Conservation (phyloP, 106 monocot species). For the Allium sativum region DNA sequence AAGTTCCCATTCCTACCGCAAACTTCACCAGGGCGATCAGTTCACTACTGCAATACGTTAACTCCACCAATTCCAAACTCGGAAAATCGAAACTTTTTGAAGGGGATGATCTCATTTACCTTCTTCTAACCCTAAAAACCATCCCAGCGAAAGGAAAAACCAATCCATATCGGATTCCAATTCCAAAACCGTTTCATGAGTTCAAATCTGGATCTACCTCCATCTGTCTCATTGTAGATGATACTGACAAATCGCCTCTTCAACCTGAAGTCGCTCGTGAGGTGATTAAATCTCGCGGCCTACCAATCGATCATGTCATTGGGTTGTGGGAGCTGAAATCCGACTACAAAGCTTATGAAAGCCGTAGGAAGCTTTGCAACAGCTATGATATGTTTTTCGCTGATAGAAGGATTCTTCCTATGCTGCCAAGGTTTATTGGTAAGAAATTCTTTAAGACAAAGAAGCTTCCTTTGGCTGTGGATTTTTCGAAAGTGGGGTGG, state of each 20-base stretch:
- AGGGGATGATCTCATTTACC: slow-evolving; percentile 32
- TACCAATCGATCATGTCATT: slow-evolving; percentile 24
- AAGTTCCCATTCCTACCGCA: not conserved
- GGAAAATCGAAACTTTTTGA: slow-evolving; percentile 26
- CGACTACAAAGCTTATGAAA: slow-evolving; percentile 24
- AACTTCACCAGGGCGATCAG: slow-evolving; percentile 17
- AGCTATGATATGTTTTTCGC: slow-evolving; percentile 40
- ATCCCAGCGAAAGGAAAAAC: slow-evolving; percentile 24
- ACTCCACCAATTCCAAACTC: slow-evolving; percentile 7
- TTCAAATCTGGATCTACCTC: slow-evolving; percentile 17
- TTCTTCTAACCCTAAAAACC: slow-evolving; percentile 31
- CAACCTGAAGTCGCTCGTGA: slow-evolving; percentile 3
- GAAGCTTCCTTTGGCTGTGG: slow-evolving; percentile 26
- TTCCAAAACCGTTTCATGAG: slow-evolving; percentile 34
- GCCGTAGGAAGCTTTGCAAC: slow-evolving; percentile 27
- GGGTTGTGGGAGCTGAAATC: slow-evolving; percentile 27
- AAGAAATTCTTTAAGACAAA: slow-evolving; percentile 25
- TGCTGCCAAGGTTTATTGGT: slow-evolving; percentile 29
- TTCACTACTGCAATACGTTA: slow-evolving; percentile 25
- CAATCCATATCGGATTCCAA: slow-evolving; percentile 31
- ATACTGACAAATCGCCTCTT: slow-evolving; percentile 13
- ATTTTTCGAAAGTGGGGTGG: slow-evolving; percentile 21
- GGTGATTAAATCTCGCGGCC: slow-evolving; percentile 4
- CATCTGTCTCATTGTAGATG: slow-evolving; percentile 33
- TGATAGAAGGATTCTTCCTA: slow-evolving; percentile 27